A percentile compares a stretch with the other conserved stretches of the same genome.
Evolutionary conservation across 1,139 yeast genomes (phyloP).

Genomic region (Sporopachydermia cereana): DNA sequence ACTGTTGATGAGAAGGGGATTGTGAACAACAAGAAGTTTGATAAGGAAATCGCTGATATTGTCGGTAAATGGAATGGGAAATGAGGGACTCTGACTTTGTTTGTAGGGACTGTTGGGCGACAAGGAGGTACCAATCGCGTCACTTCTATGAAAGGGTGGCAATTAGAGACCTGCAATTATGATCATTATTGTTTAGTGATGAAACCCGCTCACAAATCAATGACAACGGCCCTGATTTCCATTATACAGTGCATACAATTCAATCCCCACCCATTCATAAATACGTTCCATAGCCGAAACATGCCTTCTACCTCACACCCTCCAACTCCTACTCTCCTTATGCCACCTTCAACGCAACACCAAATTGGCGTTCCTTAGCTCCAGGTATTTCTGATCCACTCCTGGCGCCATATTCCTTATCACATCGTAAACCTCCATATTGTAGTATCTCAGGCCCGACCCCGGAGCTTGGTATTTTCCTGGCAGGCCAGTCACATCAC

Average conservation of each 20-base stretch:
- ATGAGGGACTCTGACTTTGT: no score
- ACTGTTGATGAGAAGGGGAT: slow-evolving; percentile 6
- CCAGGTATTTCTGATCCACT: slow-evolving; percentile 85
- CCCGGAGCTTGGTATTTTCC: slow-evolving; percentile 69
- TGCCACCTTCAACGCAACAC: slow-evolving; percentile 39
- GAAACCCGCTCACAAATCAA: no score
- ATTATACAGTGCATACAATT: no score
- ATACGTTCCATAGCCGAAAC: no score
- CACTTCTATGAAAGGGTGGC: no score
- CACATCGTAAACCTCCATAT: slow-evolving; percentile 75
- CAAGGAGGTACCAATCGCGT: no score
- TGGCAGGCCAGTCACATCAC: slow-evolving; percentile 87
- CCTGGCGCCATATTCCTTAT: slow-evolving; percentile 78
- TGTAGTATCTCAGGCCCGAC: slow-evolving; percentile 67
- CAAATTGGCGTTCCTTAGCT: slow-evolving; percentile 80
- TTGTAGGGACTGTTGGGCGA: no score
- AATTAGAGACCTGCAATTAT: no score
- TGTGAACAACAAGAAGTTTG: neutral
- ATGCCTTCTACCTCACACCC: neutral
- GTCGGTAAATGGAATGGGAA: slow-evolving; percentile 6
- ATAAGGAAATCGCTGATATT: slow-evolving; percentile 1
- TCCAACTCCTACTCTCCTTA: no score
- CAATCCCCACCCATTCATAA: no score
- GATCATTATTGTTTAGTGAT: no score
- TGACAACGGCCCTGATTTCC: no score